Conservation (phyloP, 495 filamentous ascomycete species). For the Neurospora sp. region DNA sequence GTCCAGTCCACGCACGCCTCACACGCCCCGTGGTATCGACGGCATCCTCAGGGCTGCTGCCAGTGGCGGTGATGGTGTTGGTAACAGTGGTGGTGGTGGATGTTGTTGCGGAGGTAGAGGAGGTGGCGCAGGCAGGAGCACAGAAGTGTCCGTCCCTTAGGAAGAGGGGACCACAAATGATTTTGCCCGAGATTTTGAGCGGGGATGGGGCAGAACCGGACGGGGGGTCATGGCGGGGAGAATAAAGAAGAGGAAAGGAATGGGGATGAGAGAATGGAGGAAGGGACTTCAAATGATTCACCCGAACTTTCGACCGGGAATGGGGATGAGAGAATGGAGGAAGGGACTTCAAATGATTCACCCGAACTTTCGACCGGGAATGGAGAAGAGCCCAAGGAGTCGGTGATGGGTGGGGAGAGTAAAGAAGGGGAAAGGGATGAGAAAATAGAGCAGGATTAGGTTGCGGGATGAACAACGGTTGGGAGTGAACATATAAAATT, state of each 20-base stretch:
- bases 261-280: background rate
- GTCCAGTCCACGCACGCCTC: background rate
- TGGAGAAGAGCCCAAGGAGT: too few species aligned
- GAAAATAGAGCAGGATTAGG: background rate
- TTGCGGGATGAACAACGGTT: background rate
- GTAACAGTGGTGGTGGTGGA: background rate
- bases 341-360: too few species aligned
- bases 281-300: too few species aligned
- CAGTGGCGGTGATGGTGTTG: background rate
- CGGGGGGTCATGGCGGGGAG: background rate
- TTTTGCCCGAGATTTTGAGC: background rate
- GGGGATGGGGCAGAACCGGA: too few species aligned
- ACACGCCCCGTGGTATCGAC: background rate
- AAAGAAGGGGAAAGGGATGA: background rate
- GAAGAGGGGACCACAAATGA: background rate
- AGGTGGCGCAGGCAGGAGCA: background rate
- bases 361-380: too few species aligned
- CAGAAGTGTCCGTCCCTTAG: background rate
- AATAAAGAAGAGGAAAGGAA: background rate
- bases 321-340: too few species aligned
- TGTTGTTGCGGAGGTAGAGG: background rate
- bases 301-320: too few species aligned
- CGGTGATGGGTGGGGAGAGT: too few species aligned
- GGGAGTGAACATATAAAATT: background rate
- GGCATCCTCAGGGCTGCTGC: background rate